Percentiles rank a stretch among this genome's conserved stretches.
phyloP scores from a whole-genome alignment of 139 green algal species.

The Axilococcus clingmanii region DNA sequence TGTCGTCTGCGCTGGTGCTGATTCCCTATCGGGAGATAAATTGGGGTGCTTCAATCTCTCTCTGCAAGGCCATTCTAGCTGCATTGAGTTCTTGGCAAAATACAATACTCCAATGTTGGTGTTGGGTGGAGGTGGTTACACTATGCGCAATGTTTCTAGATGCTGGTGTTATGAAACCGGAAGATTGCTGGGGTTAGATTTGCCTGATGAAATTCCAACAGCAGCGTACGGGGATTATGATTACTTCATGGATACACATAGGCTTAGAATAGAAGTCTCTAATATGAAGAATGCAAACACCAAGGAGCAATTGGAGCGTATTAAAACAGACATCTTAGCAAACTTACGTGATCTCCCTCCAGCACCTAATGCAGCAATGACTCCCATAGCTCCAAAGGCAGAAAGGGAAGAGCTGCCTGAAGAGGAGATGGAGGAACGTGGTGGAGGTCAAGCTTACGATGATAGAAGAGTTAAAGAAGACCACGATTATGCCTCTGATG shows the following conservation, averaged over 20 bases:
- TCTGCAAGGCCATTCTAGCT: conserved; percentile 80
- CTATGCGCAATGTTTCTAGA: conserved; percentile 94
- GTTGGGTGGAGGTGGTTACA: conserved; percentile 94
- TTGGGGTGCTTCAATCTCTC: conserved; percentile 99
- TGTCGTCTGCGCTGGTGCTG: conserved; percentile 92
- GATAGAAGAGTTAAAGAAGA: conserved; percentile 37
- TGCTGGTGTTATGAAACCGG: conserved; percentile 99
- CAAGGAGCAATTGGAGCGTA: conserved; percentile 59
- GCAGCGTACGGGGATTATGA: conserved; percentile 43
- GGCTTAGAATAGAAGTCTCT: conserved; percentile 65
- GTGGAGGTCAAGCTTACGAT: conserved; percentile 49
- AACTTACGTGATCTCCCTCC: conserved; percentile 61
- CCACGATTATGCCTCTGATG: conserved; percentile 26
- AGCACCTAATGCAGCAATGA: conserved; percentile 44
- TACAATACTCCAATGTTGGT: conserved; percentile 93
- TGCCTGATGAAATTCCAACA: conserved; percentile 57
- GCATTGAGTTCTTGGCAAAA: conserved; percentile 88
- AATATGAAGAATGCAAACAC: conserved; percentile 95
- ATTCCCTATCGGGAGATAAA: conserved; percentile 89
- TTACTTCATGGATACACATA: conserved; percentile 84
- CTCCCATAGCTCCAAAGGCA: conserved; percentile 18
- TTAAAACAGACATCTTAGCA: conserved; percentile 51
- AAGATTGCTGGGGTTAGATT: conserved; percentile 67
- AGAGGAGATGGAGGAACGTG: conserved; percentile 60
- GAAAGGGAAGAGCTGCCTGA: conserved; percentile 45